Base-by-base conservation (phyloP, 208 protist species). In the Endotrypanum monterogeii region DNA sequence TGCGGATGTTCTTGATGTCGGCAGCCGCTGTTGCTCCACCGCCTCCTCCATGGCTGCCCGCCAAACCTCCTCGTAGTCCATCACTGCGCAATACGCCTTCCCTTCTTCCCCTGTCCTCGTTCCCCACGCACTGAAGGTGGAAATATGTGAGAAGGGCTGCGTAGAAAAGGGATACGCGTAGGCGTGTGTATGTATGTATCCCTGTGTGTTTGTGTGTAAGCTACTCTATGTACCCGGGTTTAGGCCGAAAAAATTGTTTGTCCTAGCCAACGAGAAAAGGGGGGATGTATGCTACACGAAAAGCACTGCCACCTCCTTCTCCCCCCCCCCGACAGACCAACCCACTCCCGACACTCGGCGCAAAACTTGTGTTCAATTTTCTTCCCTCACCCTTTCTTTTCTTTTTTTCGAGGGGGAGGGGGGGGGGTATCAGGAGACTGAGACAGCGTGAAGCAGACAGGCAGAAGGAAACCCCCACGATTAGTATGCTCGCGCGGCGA, bases 41-140 rank as follows among this genome's bases (percentile, higher is more conserved):
- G 74, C 68, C 66, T 73, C 76, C 66, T 14, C n/a, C 66, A 81
- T 44, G 50, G 76, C 76, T 50, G 71, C 66, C 32, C 70, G 76
- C 71, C 71, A 76, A 30, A 48, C 71, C 16, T 73, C 76, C 23
- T 81, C 76, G 54, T 76, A 73, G 66, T 81, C 65, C 76, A 81
- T 81, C 16, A 65, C 32, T 23, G 28, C 32, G 46, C 35, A 16
- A n/a, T 0, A 23, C 25, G 7, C 23, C n/a, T n/a, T n/a, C n/a
- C 16, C 35, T 65, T 62, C 32, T 0, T 0, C 58, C 16, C 12
- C 57, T 35, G 28, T 11, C 32, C 16, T 39, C 32, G n/a, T n/a
- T 44, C 23, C 18, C 5, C 23, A 44, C 37, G 28, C 60, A 25
- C 20, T 3, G 18, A 30, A 61, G 4, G 12, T 2, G 14, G 37